Conservation (phyloP, 2,329 filamentous ascomycete species). For the Fragosphaeria purpurea region DNA sequence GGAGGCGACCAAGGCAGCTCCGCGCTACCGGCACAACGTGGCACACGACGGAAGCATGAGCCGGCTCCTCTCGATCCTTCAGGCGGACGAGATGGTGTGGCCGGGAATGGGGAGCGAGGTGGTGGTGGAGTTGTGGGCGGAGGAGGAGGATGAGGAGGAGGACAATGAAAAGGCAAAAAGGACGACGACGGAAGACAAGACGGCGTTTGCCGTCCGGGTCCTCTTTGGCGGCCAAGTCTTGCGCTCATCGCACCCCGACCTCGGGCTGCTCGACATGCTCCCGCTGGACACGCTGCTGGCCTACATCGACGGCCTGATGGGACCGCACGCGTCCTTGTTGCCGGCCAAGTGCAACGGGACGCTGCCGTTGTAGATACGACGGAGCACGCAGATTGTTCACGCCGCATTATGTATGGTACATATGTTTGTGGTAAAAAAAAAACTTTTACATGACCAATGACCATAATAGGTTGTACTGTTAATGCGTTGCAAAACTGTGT, state of each 20-base stretch:
- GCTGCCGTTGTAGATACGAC: not conserved
- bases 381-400: too few relatives aligned
- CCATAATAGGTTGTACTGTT: too few relatives aligned
- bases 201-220: slow-evolving; percentile 49
- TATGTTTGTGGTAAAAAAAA: too few relatives aligned
- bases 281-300: slow-evolving; percentile 52
- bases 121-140: slow-evolving; percentile 61
- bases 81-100: slow-evolving; percentile 71
- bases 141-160: slow-evolving; percentile 17
- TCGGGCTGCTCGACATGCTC: slow-evolving; percentile 64
- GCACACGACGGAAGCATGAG: slow-evolving; percentile 70
- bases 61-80: slow-evolving; percentile 57
- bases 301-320: slow-evolving; percentile 65
- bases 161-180: too few relatives aligned
- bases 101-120: slow-evolving; percentile 74
- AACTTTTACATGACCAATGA: too few relatives aligned
- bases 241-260: slow-evolving; percentile 53
- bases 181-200: too few relatives aligned
- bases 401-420: too few relatives aligned
- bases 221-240: slow-evolving; percentile 61
- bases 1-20: not conserved
- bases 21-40: slow-evolving; percentile 61
- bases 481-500: too few relatives aligned
- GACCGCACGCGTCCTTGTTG: slow-evolving; percentile 32
- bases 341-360: slow-evolving; percentile 14